Evolutionary conservation across 2,329 filamentous ascomycete species (phyloP).

Genomic region (Trematosphaeria pertusa): DNA sequence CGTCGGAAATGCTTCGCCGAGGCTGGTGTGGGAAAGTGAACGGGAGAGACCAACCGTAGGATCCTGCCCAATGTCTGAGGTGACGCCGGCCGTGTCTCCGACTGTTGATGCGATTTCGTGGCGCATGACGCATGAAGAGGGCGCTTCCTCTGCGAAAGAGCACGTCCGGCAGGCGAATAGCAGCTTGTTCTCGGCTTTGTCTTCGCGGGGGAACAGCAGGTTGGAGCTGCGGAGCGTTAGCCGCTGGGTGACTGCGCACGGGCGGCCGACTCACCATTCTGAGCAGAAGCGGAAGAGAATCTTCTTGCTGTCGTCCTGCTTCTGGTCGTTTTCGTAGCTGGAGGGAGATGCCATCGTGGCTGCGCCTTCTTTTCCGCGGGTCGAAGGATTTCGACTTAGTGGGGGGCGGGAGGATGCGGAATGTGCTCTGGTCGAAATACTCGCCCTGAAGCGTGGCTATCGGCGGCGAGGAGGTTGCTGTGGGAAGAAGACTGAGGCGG

Average conservation of each 20-base stretch:
- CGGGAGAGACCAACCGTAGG: constrained; percentile 84
- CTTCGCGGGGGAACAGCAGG: constrained; percentile 97
- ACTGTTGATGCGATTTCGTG: constrained; percentile 91
- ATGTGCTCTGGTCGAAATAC: too few species aligned
- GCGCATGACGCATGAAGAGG: constrained; percentile 91
- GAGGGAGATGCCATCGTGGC: constrained; percentile 47
- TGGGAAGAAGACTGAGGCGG: background rate
- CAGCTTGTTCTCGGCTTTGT: constrained; percentile 80
- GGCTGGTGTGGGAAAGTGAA: constrained; percentile 37
- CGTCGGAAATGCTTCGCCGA: constrained; percentile 47
- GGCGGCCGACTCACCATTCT: constrained; percentile 72
- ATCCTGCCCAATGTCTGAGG: constrained; percentile 95
- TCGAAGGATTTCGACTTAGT: background rate
- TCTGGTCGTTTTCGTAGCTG: constrained; percentile 46
- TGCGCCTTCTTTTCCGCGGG: background rate
- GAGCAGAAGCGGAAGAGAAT: constrained; percentile 98
- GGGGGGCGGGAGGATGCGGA: background rate
- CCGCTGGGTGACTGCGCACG: constrained; percentile 4
- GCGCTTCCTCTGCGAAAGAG: constrained; percentile 85
- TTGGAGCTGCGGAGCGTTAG: constrained; percentile 70
- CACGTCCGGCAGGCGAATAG: constrained; percentile 97
- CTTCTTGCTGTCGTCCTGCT: constrained; percentile 56
- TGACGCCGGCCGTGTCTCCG: constrained; percentile 95
- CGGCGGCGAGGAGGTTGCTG: background rate
- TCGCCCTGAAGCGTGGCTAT: background rate